These are phyloP conservation scores for Amanita polypyramis DNA, from an alignment of 768 basidiomycete species.

Conservation along the genomic window DNA sequence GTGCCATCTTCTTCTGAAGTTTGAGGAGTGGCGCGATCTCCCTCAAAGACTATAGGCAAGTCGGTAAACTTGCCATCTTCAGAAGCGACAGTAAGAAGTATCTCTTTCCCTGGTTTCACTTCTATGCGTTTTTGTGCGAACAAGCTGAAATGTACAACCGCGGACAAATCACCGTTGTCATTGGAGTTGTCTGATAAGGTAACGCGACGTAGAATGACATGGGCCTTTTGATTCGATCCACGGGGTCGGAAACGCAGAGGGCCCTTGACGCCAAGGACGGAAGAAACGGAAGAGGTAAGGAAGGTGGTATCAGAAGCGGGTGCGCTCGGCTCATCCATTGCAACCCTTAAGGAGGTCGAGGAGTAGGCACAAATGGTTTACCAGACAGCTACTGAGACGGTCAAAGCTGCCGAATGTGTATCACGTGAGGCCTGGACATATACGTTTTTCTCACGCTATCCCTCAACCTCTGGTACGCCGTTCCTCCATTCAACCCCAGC, in stretches of 20 bases:
- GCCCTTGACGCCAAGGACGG: slow-evolving; percentile 53
- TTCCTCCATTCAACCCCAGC: slow-evolving; percentile 44
- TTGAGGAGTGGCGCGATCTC: slow-evolving; percentile 27
- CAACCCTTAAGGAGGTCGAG: background rate
- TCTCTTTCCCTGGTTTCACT: slow-evolving; percentile 61
- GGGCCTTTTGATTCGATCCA: slow-evolving; percentile 56
- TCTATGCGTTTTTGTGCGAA: slow-evolving; percentile 63
- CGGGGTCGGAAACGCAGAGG: slow-evolving; percentile 56
- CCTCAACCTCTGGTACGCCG: slow-evolving; percentile 34
- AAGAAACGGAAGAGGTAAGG: slow-evolving; percentile 28
- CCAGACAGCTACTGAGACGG: background rate
- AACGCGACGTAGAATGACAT: slow-evolving; percentile 58
- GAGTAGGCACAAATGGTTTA: background rate
- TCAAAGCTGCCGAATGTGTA: background rate
- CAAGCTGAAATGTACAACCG: slow-evolving; percentile 46
- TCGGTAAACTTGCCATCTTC: slow-evolving; percentile 46
- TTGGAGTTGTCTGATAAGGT: slow-evolving; percentile 32
- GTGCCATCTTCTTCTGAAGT: slow-evolving; percentile 31
- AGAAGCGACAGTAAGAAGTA: slow-evolving; percentile 47
- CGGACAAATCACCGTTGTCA: slow-evolving; percentile 27
- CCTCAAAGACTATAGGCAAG: slow-evolving; percentile 48
- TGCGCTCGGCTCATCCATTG: slow-evolving; percentile 29
- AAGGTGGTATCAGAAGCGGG: slow-evolving; percentile 21
- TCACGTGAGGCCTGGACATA: slow-evolving; percentile 1
- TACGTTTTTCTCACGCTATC: slow-evolving; percentile 7